These are phyloP conservation scores for Hysterium pulicare DNA, from an alignment of 2,329 filamentous ascomycete species.

Conservation along the genomic window DNA sequence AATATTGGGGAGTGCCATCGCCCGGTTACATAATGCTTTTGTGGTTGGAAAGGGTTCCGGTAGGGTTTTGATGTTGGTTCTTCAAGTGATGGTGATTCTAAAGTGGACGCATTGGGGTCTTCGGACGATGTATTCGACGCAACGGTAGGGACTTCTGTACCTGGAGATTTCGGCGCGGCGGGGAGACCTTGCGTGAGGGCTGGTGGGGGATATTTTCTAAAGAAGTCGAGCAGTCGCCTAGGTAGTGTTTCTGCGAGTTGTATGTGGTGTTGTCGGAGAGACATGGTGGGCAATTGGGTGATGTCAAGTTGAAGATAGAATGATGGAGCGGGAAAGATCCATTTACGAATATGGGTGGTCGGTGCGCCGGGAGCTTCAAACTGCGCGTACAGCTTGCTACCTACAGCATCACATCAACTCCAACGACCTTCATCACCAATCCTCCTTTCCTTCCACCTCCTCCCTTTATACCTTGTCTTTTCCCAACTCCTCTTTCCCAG, in stretches of 20 bases:
- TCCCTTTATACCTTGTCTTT: background rate
- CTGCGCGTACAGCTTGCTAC: constrained; percentile 15
- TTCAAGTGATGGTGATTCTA: constrained; percentile 26
- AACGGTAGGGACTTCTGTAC: constrained; percentile 1
- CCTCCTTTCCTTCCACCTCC: constrained; percentile 5
- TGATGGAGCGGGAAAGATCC: constrained; percentile 10
- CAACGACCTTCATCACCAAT: constrained; percentile 11
- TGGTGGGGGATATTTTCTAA: constrained; percentile 80
- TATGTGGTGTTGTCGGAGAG: constrained; percentile 34
- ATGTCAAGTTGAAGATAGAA: background rate
- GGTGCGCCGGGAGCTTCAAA: constrained; percentile 10
- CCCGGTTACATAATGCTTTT: constrained; percentile 73
- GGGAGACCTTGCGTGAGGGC: constrained; percentile 33
- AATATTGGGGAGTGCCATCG: constrained; percentile 80
- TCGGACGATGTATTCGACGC: constrained; percentile 38
- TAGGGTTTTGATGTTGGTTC: constrained; percentile 46
- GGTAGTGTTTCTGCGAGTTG: constrained; percentile 70
- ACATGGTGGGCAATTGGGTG: constrained; percentile 17
- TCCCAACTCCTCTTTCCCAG: constrained; percentile 3
- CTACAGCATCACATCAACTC: constrained; percentile 16
- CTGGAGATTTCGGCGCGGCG: constrained; percentile 20
- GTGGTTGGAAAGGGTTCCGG: constrained; percentile 77
- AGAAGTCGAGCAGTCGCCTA: constrained; percentile 75
- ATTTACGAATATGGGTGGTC: constrained; percentile 10
- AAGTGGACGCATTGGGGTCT: constrained; percentile 41